These are phyloP conservation scores for Herpetospermum pedunculosum DNA, from an alignment of 306 rosid species.

Conservation along the genomic window DNA sequence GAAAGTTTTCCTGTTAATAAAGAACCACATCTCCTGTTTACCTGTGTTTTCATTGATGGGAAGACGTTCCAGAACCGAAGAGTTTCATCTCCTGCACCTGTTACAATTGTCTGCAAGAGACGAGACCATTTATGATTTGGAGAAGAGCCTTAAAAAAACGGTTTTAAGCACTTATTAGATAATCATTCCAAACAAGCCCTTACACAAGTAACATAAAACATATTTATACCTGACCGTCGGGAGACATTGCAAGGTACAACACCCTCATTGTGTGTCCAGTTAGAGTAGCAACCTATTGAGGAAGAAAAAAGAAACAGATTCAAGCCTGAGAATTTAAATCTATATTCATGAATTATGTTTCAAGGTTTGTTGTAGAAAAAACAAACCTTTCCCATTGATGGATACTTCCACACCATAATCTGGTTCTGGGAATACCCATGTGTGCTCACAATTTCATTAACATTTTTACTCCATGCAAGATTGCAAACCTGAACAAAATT, in stretches of 20 bases:
- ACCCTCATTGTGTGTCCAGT: slow-evolving; percentile 98
- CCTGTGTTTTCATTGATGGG: slow-evolving; percentile 81
- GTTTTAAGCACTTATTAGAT: too few species aligned
- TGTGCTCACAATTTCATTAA: slow-evolving; percentile 88
- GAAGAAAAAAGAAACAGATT: not conserved
- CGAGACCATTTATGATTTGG: not conserved
- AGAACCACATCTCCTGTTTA: slow-evolving; percentile 16
- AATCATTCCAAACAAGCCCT: too few species aligned
- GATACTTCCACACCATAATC: slow-evolving; percentile 98
- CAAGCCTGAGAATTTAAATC: not conserved
- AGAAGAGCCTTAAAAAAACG: too few species aligned
- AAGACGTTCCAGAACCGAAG: slow-evolving; percentile 87
- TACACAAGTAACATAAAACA: not conserved
- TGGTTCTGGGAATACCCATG: slow-evolving; percentile 98
- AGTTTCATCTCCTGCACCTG: slow-evolving; percentile 99
- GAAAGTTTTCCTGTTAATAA: not conserved
- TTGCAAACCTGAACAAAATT: slow-evolving; percentile 62
- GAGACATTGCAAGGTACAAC: slow-evolving; percentile 92
- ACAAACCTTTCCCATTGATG: slow-evolving; percentile 67
- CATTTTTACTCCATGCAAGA: slow-evolving; percentile 97
- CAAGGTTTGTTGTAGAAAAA: not conserved
- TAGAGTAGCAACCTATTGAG: slow-evolving; percentile 74
- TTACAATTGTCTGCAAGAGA: slow-evolving; percentile 70
- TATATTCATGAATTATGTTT: not conserved
- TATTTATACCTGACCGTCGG: slow-evolving; percentile 80